Evolutionary conservation across 345 rosid genomes (phyloP), one percentile per base, ranked within the genome.

Genomic region (Mangifera indica): DNA sequence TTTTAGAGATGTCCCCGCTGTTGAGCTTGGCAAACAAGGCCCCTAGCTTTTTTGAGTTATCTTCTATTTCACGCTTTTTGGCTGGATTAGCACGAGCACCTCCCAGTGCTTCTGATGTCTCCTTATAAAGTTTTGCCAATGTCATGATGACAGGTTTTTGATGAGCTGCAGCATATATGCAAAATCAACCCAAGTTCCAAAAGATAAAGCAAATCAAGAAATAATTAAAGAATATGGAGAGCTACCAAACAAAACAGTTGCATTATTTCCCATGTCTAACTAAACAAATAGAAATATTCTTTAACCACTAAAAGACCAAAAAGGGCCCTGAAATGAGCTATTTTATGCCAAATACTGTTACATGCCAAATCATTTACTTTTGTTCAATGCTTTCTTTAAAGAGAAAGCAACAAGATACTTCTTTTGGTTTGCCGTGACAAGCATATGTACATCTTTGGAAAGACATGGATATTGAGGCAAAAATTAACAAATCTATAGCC

Each of bases 61-160:
- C 99, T 78, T 93, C 99, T 72, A 93, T 96, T 87, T 96, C 98
- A 17, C 97, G 96, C 81, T 87, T 93, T 84, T 82, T 89, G 17
- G 87, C 85, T n/a, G 92, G 88, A 79, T 89, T 91, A 76, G 97
- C 98, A 75, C 95, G 97, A 48, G 93, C 57, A 24, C 97, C 99
- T 71, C 99, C 99, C 78, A 88, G 72, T 63, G 96, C 97, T 77
- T 93, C 96, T 40, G 97, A 86, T 73, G 99, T 93, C 96, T 96
- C 98, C 10, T 84, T 87, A 79, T 84, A 96, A n/a, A 96, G 92
- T 85, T 97, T 88, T 20, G 92, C 85, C 86, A 96, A 76, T 34
- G 98, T 91, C 63, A 81, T 73, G 68, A 91, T 80, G 71, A 93
- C 90, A 70, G 91, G 84, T 77, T 77, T 91, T 79, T 88, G 93